Base-by-base conservation (phyloP, 345 rosid species). In the Heritiera fomes region DNA sequence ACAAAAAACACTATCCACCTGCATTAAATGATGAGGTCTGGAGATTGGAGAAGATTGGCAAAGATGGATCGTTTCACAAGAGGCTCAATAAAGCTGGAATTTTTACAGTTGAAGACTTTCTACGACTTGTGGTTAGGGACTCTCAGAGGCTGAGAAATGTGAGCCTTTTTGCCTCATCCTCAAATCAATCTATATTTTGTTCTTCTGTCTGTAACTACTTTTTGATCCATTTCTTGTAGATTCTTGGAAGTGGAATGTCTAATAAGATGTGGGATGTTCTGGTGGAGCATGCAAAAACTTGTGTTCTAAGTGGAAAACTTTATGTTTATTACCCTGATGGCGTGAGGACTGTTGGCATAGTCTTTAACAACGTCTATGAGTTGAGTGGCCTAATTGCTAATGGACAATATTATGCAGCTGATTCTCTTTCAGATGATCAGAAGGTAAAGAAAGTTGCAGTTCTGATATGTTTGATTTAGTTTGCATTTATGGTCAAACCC, bases 241-340 rank as follows among this genome's bases (percentile, higher is more conserved):
- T 94, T 86, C 98, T 96, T 83, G 99, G 99, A 79, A 94, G 98
- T 76, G 98, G 99, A 61, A 96, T 96, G 99, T 97, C 99, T 23
- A 97, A 97, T 81, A 93, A 95, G 87, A 97, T 94, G 99, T 97
- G 99, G 99, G 98, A 94, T 74, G 84, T 91, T 75, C 95, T 97
- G 17, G 81, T 91, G 61, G 99, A 97, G 78, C 99, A 97, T 87
- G 93, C 98, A 10, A 97, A 90, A 83, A 92, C 99, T 45, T 97
- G 98, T 80, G 90, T 88, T 47, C 82, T 90, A 77, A 87, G 92
- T 79, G 98, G 90, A 86, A 94, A 88, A 78, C 88, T 90, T 76
- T 97, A 92, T 60, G 92, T 94, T 45, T 93, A 94, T 79, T 91
- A 94, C 80, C 91, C 95, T 0, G 95, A 90, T 53, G 92, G 88